Conservation (phyloP, 345 rosid species). For the Eucalyptus decipiens region DNA sequence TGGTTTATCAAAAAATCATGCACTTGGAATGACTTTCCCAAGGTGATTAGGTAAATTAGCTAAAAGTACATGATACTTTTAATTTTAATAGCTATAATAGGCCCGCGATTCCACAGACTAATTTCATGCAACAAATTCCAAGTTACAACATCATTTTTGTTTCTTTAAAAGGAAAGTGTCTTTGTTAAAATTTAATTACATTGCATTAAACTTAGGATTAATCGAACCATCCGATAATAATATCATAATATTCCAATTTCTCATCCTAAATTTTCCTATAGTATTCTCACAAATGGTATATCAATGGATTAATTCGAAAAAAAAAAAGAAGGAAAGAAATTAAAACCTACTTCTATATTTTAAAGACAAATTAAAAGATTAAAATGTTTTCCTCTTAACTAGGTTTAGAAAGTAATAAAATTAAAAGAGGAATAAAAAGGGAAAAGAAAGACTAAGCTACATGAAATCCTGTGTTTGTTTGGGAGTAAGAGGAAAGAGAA, state of each 20-base stretch:
- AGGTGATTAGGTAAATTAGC: background rate
- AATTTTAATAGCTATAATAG: background rate
- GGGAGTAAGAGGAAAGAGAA: background rate
- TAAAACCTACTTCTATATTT: background rate
- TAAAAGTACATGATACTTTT: background rate
- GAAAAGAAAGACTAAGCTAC: background rate
- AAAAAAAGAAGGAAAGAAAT: background rate
- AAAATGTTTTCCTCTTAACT: background rate
- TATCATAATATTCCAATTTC: background rate
- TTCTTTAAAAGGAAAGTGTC: background rate
- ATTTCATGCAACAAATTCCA: background rate
- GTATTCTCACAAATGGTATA: background rate
- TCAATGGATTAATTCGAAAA: background rate
- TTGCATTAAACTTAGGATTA: background rate
- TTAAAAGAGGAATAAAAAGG: background rate
- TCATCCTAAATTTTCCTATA: background rate
- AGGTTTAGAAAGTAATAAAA: background rate
- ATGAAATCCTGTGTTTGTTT: background rate
- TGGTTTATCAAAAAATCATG: background rate
- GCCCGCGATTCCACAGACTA: rapidly evolving
- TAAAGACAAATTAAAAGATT: background rate
- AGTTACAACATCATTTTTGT: background rate
- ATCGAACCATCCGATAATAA: rapidly evolving
- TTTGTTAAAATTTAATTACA: background rate
- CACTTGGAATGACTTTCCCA: background rate